Evolutionary conservation across 2,329 filamentous ascomycete genomes (phyloP).

Genomic region (Ceratocystiopsis sp.): DNA sequence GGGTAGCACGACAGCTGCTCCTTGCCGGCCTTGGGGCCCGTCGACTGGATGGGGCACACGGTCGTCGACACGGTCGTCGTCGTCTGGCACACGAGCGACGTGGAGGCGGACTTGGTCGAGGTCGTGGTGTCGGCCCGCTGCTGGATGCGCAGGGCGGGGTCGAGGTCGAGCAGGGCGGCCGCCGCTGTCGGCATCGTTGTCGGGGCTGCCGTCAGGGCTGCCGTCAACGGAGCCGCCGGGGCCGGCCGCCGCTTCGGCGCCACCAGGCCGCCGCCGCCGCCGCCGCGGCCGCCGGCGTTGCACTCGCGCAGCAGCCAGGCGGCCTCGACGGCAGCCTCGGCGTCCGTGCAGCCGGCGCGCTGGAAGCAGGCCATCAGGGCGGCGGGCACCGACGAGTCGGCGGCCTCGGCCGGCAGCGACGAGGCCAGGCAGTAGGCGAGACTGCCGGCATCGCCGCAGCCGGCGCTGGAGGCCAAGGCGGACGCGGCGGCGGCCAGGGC

Average conservation of each 20-base stretch:
- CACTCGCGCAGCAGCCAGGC: conserved; percentile 18
- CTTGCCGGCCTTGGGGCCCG: conserved; percentile 16
- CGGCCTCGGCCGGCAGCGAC: conserved; percentile 9
- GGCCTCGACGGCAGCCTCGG: conserved; percentile 19
- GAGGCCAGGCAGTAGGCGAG: conserved; percentile 26
- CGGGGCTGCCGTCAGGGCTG: conserved; percentile 2
- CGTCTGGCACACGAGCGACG: conserved; percentile 14
- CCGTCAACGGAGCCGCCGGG: conserved; percentile 9
- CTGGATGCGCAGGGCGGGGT: conserved; percentile 1
- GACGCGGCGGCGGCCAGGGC: too few species aligned
- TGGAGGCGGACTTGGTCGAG: conserved; percentile 20
- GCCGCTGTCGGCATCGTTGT: conserved; percentile 2
- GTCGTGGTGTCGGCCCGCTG: conserved; percentile 1
- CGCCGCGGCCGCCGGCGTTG: conserved; percentile 7
- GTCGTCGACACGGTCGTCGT: conserved; percentile 19
- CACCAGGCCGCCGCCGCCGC: neutral
- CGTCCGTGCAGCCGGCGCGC: conserved; percentile 19
- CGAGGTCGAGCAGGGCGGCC: conserved; percentile 2
- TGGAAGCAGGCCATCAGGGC: conserved; percentile 23
- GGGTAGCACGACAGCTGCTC: conserved; percentile 22
- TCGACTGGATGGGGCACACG: conserved; percentile 23
- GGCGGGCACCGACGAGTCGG: neutral
- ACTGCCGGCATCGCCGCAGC: conserved; percentile 25
- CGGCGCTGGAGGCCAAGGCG: conserved; percentile 20
- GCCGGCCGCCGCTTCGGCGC: conserved; percentile 2